phyloP scores from a whole-genome alignment of 352 stramenopile genomes.

The Phytopythium cucurbitacearum region DNA sequence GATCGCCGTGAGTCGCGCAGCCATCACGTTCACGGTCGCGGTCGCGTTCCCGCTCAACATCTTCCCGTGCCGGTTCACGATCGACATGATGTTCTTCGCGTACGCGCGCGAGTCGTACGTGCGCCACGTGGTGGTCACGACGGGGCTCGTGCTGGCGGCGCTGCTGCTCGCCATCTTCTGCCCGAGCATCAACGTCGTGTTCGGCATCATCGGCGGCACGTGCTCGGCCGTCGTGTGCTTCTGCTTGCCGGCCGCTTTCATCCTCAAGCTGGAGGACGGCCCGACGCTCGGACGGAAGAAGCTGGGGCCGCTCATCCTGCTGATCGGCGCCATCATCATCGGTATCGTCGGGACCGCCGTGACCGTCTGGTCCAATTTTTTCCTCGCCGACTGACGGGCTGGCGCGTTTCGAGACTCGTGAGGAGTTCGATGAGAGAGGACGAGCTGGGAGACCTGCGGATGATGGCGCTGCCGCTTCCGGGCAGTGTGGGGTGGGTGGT shows the following conservation, averaged over 20 bases:
- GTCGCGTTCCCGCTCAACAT: slow-evolving; percentile 87
- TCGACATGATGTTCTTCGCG: slow-evolving; percentile 89
- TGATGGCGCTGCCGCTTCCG: background rate
- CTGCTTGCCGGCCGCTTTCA: slow-evolving; percentile 78
- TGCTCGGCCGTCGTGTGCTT: slow-evolving; percentile 84
- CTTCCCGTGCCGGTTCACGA: slow-evolving; percentile 81
- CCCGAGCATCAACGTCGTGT: slow-evolving; percentile 82
- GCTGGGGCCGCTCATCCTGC: slow-evolving; percentile 62
- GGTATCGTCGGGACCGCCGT: slow-evolving; percentile 60
- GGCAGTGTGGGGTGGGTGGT: background rate
- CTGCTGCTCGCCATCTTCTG: slow-evolving; percentile 81
- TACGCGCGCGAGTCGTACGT: slow-evolving; percentile 57
- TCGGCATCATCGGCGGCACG: slow-evolving; percentile 82
- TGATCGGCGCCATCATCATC: slow-evolving; percentile 71
- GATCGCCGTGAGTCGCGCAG: slow-evolving; percentile 74
- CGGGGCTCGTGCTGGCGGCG: slow-evolving; percentile 51
- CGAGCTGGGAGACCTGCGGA: no score
- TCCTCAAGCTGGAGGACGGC: slow-evolving; percentile 80
- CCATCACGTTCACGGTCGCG: slow-evolving; percentile 84
- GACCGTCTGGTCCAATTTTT: slow-evolving; percentile 66
- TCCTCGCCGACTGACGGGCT: slow-evolving; percentile 11
- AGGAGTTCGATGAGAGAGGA: background rate
- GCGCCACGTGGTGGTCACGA: slow-evolving; percentile 69
- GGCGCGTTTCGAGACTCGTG: background rate
- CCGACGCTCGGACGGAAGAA: slow-evolving; percentile 68